phyloP scores from a whole-genome alignment of 1,284 basidiomycete genomes.

The Ustilago nuda region DNA sequence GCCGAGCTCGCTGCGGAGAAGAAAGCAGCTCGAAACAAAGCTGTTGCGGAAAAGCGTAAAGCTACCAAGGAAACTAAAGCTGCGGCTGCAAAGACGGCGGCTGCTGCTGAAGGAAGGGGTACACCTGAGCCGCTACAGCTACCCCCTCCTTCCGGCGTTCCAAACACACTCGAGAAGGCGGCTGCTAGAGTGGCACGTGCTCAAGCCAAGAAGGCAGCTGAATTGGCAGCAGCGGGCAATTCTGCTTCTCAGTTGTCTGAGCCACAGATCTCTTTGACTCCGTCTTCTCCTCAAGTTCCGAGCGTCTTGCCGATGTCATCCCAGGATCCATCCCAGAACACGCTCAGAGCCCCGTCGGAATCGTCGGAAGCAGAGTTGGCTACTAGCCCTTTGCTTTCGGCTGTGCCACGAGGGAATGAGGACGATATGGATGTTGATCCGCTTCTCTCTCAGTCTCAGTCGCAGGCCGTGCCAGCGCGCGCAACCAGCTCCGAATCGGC shows the following conservation, averaged over 20 bases:
- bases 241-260: conserved; percentile 4
- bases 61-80: conserved; percentile 11
- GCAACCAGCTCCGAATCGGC: conserved; percentile 9
- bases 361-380: conserved; percentile 48
- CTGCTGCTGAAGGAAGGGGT: conserved; percentile 3
- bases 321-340: neutral
- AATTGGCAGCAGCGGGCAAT: conserved; percentile 4
- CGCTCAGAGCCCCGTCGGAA: conserved; percentile 32
- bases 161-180: conserved; percentile 15
- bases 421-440: conserved; percentile 41
- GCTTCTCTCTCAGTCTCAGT: conserved; percentile 18
- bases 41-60: conserved; percentile 9
- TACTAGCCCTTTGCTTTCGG: conserved; percentile 47
- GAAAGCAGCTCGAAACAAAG: conserved; percentile 11
- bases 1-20: conserved; percentile 5
- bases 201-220: conserved; percentile 15
- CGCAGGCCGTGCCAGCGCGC: conserved; percentile 1
- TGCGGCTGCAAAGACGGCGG: neutral
- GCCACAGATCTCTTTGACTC: conserved; percentile 23
- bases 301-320: conserved; percentile 9
- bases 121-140: conserved; percentile 16
- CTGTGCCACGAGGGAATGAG: conserved; percentile 27
- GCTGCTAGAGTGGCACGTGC: conserved; percentile 7
- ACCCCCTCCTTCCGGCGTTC: conserved; percentile 32
- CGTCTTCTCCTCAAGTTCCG: conserved; percentile 24